phyloP scores from a whole-genome alignment of 2,329 filamentous ascomycete genomes.

The Colletotrichum agaves region DNA sequence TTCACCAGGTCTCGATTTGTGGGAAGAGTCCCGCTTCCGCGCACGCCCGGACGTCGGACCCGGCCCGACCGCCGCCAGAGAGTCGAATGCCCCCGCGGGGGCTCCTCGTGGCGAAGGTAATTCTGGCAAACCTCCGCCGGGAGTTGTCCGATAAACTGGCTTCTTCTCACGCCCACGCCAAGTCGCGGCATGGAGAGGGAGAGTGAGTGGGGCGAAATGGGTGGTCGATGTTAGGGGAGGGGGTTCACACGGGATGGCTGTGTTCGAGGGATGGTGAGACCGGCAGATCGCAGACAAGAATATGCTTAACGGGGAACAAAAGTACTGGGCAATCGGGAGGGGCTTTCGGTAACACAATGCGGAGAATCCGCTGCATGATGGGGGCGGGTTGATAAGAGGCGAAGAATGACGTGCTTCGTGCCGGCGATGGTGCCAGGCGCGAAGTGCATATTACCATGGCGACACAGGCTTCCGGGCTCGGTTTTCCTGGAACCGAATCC shows the following conservation, averaged over 20 bases:
- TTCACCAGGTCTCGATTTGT: not conserved
- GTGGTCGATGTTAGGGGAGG: no score
- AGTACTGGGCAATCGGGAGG: not conserved
- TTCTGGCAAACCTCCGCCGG: slow-evolving; percentile 18
- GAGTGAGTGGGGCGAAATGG: slow-evolving; percentile 22
- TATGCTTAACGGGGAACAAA: not conserved
- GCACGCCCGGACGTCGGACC: slow-evolving; percentile 18
- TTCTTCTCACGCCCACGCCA: not conserved
- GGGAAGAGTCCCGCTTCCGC: slow-evolving; percentile 1
- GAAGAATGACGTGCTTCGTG: slow-evolving; percentile 28
- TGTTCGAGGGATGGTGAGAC: not conserved
- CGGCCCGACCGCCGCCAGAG: not conserved
- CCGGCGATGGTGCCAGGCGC: slow-evolving; percentile 27
- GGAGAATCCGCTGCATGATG: slow-evolving; percentile 18
- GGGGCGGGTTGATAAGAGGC: not conserved
- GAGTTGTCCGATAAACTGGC: slow-evolving; percentile 25
- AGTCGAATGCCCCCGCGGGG: not conserved
- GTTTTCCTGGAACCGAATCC: accelerated
- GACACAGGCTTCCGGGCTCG: accelerated
- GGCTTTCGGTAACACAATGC: not conserved
- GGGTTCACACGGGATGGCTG: not conserved
- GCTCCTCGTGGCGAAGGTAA: not conserved
- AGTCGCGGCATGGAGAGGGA: not conserved
- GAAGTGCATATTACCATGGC: not conserved
- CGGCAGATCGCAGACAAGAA: not conserved